Percentiles rank a stretch among this genome's conserved stretches.
Conservation (phyloP, 1,139 yeast genomes). For the Suhomyces maxii region DNA sequence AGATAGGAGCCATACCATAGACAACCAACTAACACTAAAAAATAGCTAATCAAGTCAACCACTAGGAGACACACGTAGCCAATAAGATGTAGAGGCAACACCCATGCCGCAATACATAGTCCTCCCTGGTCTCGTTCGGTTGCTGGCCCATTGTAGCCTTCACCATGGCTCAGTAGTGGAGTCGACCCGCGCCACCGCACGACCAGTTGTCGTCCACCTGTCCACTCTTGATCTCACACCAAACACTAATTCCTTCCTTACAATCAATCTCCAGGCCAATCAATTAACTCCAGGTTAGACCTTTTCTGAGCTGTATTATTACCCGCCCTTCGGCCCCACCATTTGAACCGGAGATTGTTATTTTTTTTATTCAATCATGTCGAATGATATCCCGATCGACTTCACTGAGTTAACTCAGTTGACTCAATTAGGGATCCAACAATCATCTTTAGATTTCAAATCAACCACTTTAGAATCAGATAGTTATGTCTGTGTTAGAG, state of each 20-base stretch:
- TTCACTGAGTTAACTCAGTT: constrained; percentile 92
- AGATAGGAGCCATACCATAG: too few relatives aligned
- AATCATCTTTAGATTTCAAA: constrained; percentile 83
- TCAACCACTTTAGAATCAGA: constrained; percentile 94
- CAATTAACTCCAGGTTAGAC: constrained; percentile 2
- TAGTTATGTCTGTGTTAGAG: constrained; percentile 86
- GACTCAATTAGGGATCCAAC: constrained; percentile 79
- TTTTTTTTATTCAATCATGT: constrained; percentile 19
- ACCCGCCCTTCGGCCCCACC: neutral
- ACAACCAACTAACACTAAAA: too few relatives aligned
- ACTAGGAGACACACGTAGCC: too few relatives aligned
- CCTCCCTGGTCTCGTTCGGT: too few relatives aligned
- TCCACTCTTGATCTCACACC: constrained; percentile 5
- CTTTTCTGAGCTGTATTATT: constrained; percentile 1
- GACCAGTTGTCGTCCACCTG: constrained; percentile 8
- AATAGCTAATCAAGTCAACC: too few relatives aligned
- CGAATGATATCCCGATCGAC: constrained; percentile 84
- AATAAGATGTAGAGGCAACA: too few relatives aligned
- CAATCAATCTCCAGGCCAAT: constrained; percentile 2
- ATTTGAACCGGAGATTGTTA: constrained; percentile 6
- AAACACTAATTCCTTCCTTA: neutral
- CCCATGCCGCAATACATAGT: too few relatives aligned
- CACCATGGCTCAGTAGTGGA: too few relatives aligned
- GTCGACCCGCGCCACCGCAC: neutral
- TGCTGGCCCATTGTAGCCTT: too few relatives aligned